Evolutionary conservation across 106 monocot genomes (phyloP), one percentile per base, ranked within the genome.

Genomic region (Dendrobium chrysotoxum): DNA sequence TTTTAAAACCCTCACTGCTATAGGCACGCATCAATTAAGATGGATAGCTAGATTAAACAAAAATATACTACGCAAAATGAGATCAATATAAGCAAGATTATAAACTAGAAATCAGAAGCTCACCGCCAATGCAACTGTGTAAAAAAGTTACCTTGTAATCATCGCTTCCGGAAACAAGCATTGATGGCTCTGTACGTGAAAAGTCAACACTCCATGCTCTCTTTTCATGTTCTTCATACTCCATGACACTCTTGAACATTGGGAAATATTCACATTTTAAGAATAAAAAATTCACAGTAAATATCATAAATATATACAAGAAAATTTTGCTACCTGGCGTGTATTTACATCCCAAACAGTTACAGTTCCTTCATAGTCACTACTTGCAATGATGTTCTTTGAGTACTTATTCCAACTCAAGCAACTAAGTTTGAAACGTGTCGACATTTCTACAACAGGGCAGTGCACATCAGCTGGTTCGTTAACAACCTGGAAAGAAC

Each of bases 341-440:
- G 90, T 97, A 38, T 83, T 92, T 39, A 97, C 93, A 86, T 97
- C 96, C 96, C 96, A 97, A 78, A 97, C 96, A 85, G 90, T 97
- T 41, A 97, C 94, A 81, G 92, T 94, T 17, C 96, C 96, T 80
- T 97, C 96, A 77, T 97, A 97, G 79, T 97, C 96, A 83, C 96
- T 94, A 61, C 96, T 97, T 46, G 96, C 94, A 73, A 94, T 97
- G 40, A 92, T 87, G n/a, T n/a, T n/a, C n/a, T n/a, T n/a, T n/a
- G n/a, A n/a, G n/a, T n/a, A n/a, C n/a, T n/a, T n/a, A n/a, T 97
- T 97, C 96, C 96, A 97, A 81, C 96, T 97, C 76, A 97, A 90
- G 88, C 96, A 97, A 86, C 96, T 97, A 79, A 97, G 90, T 85
- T 97, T 97, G 66, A 94, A 92, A 46, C 96, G 79, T 9, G 96